A percentile compares a stretch with the other conserved stretches of the same genome.
Evolutionary conservation across 257 asterid species (phyloP).

Genomic region (Cruciata laevipes): DNA sequence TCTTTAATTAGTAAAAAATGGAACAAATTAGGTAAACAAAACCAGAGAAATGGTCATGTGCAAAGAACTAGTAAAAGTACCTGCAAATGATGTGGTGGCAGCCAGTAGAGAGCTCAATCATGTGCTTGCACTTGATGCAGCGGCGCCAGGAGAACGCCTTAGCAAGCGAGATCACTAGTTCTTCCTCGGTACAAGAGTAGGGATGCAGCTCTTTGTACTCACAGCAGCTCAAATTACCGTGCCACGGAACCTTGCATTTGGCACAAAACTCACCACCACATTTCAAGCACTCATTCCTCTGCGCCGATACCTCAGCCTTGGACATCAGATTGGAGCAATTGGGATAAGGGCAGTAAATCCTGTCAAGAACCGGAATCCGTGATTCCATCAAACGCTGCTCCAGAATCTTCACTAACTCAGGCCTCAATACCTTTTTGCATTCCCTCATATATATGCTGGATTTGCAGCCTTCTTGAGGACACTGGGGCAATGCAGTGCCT

Average conservation of each 20-base stretch:
- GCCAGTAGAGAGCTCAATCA: constrained; percentile 24
- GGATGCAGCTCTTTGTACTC: constrained; percentile 18
- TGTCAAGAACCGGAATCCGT: constrained; percentile 37
- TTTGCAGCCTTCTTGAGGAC: constrained; percentile 47
- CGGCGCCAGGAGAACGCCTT: constrained; percentile 18
- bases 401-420: constrained; percentile 41
- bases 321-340: constrained; percentile 50
- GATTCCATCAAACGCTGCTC: constrained; percentile 47
- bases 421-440: constrained; percentile 37
- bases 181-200: constrained; percentile 13
- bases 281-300: constrained; percentile 26
- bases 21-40: too few relatives aligned
- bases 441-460: constrained; percentile 35
- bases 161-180: constrained; percentile 20
- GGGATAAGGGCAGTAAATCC: constrained; percentile 51
- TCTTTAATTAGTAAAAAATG: too few relatives aligned
- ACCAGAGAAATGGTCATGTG: too few relatives aligned
- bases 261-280: constrained; percentile 20
- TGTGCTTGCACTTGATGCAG: constrained; percentile 27
- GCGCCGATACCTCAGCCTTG: constrained; percentile 22
- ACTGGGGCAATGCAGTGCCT: constrained; percentile 33
- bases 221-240: constrained; percentile 15
- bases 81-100: constrained; percentile 22
- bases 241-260: constrained; percentile 31
- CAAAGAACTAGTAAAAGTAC: neutral